Conservation (phyloP, 2,329 filamentous ascomycete species). For the Penicillium occitanis region DNA sequence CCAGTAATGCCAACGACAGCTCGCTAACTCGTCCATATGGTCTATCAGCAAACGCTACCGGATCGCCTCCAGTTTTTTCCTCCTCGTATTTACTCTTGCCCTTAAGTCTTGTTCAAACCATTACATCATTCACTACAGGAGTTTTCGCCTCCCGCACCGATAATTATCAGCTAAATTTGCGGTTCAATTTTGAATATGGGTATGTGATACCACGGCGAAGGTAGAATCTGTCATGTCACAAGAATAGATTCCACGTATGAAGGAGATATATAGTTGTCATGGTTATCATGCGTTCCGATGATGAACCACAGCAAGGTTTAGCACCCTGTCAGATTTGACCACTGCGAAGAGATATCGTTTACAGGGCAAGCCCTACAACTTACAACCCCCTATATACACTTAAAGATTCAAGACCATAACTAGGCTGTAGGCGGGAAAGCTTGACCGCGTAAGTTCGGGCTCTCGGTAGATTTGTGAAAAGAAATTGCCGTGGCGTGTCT, state of each 20-base stretch:
- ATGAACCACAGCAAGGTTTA: neutral
- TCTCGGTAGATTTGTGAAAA: neutral
- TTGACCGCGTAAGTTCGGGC: neutral
- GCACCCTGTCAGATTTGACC: neutral
- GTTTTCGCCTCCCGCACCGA: neutral
- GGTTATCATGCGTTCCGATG: neutral
- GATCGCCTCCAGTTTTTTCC: slow-evolving; percentile 49
- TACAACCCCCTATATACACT: neutral
- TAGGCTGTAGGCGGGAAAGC: neutral
- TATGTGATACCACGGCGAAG: neutral
- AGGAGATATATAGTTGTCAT: neutral
- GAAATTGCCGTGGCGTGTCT: neutral
- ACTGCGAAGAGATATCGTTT: neutral
- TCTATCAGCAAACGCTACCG: slow-evolving; percentile 40
- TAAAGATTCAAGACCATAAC: neutral
- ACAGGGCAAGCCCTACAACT: neutral
- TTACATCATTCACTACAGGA: neutral
- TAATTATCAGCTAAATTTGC: neutral
- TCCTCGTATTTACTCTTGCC: slow-evolving; percentile 43
- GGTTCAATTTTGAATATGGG: neutral
- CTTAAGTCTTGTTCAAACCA: neutral
- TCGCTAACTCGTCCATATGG: slow-evolving; percentile 37
- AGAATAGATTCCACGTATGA: neutral
- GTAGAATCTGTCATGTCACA: neutral
- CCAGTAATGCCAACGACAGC: slow-evolving; percentile 26